These are phyloP conservation scores for Macaranga tanarius DNA, from an alignment of 441 rosid genomes.

Conservation along the genomic window DNA sequence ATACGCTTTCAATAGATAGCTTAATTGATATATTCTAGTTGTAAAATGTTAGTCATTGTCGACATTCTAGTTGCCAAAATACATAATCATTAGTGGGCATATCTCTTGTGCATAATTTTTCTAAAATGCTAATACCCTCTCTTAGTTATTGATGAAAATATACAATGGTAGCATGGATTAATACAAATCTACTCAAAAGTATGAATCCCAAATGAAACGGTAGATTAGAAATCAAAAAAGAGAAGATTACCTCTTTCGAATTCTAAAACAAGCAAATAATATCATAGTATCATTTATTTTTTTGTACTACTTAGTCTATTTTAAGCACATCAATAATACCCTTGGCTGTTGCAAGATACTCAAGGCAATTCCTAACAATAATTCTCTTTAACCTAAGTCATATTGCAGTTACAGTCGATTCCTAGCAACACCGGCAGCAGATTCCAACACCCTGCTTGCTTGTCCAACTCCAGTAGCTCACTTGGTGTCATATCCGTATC, in stretches of 20 bases:
- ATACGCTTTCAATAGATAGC: too few species aligned
- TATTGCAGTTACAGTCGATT: neutral
- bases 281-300: neutral
- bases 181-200: neutral
- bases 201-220: neutral
- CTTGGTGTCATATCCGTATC: too few species aligned
- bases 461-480: conserved; percentile 63
- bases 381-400: neutral
- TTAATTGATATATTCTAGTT: too few species aligned
- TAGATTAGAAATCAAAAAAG: neutral
- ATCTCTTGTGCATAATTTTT: neutral
- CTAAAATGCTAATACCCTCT: neutral
- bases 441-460: conserved; percentile 58
- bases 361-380: conserved; percentile 6
- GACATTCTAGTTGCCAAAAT: neutral
- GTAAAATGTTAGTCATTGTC: too few species aligned
- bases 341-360: neutral
- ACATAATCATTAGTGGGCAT: neutral
- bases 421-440: conserved; percentile 35
- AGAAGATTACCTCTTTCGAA: neutral
- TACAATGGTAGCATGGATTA: neutral
- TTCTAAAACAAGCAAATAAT: neutral
- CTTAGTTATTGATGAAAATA: neutral
- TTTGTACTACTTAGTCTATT: neutral
- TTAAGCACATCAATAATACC: neutral